Base-by-base conservation (phyloP, 2,329 filamentous ascomycete genomes). In the Colletotrichum godetiae region DNA sequence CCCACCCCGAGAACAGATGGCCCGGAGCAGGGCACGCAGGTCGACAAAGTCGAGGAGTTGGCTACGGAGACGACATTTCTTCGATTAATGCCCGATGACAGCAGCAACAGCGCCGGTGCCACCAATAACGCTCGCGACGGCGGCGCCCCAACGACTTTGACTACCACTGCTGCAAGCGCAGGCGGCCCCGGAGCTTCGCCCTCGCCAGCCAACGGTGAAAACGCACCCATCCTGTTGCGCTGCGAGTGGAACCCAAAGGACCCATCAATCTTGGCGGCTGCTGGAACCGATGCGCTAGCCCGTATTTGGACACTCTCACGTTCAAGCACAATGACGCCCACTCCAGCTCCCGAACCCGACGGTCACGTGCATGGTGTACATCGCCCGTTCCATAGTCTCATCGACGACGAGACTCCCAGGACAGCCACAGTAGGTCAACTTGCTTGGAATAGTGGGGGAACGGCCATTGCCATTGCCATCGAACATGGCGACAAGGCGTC, bases 201-300 rank as follows among this genome's bases (percentile, higher is more conserved):
- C 72, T 78, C 79, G 60, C 79, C 77, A 78, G 76, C 80, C 76
- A 80, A 79, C 75, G 77, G 79, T 80, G 88, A 90, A 79, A 89
- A 87, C 78, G 85, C 86, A 82, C 89, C 90, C 80, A 87, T 91
- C 78, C 84, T 92, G 82, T 86, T 92, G 84, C 90, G 92, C 82
- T 92, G 90, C 87, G 89, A 91, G 86, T 92, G 90, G 89, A 92
- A 89, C 86, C 91, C 91, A 77, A 86, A 81, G 82, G 88, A 92
- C 85, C 88, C 90, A 81, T 89, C 88, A 73, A 85, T 91, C 83
- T 86, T 92, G 86, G 91, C 90, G 82, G 90, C 90, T 86, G 90
- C 89, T 85, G 91, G 91, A 79, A 92, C 90, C 81, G 91, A 92
- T 86, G 89, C 90, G 83, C 89, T 92, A 89, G 91, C 90, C 86